Evolutionary conservation across 1,284 basidiomycete species (phyloP), one percentile per base, ranked within the genome.

Genomic region (Cystobasidium pallidum): DNA sequence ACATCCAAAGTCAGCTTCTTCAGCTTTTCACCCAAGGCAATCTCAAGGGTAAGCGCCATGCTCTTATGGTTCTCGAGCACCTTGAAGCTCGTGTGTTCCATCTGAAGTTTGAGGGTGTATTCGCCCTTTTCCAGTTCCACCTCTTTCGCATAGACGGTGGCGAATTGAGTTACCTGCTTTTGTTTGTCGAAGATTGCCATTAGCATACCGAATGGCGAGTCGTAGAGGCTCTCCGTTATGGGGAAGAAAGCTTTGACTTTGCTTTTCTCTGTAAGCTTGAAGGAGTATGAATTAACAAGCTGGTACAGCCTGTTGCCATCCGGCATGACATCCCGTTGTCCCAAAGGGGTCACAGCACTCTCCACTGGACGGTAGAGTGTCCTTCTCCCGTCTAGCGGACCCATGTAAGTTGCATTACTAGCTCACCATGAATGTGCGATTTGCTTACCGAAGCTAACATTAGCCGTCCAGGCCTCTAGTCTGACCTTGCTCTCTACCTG

Each of bases 91-190:
- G 77, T 75, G 63, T 80, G 74, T 54, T 80, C 70, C 26, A 80
- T 62, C 57, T 80, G 78, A 7, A 79, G 77, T 67, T 77, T 75
- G 45, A 81, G 65, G 57, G 77, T 78, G 70, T 80, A 81, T 13
- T 80, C 80, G 13, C 80, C 80, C 70, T 80, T 80, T 55, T 70
- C 61, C 66, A 81, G 73, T 10, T 78, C 74, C 49, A 80, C 71
- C 62, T 78, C 77, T 72, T 81, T 81, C 21, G 78, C 75, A 72
- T 81, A 81, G n/a, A 81, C 79, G 45, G 80, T 80, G 51, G 77
- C 78, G 68, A 79, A 80, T 57, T 77, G 72, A 13, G 80, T 75
- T 7, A 76, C 74, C 66, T 77, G 76, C 64, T 80, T 78, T 66
- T 76, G 73, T 30, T 75, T 64, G 63, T 81, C 80, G 21, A 78